Conservation (phyloP, 192 early-diverging fungal genomes). For the Entomortierella lignicola region DNA sequence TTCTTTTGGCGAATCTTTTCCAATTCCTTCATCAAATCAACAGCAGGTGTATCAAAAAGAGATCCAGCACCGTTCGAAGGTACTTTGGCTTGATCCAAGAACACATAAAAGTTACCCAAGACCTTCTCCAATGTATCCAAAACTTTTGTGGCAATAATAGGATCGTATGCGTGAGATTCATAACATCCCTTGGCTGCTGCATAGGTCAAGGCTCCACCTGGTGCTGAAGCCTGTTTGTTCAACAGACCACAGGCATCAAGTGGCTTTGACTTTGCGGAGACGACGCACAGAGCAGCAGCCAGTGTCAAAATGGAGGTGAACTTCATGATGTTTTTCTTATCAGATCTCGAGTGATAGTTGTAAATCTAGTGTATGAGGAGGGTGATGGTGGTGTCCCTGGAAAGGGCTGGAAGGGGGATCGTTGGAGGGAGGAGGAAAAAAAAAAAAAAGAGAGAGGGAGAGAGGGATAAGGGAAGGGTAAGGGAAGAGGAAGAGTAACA, state of each 20-base stretch:
- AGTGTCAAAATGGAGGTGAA: conserved; percentile 59
- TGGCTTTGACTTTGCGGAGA: conserved; percentile 44
- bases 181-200: conserved; percentile 26
- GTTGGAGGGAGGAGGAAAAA: not conserved
- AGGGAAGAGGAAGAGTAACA: not conserved
- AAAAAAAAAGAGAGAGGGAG: not conserved
- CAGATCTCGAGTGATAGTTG: not conserved
- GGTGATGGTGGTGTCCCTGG: conserved; percentile 8
- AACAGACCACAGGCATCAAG: conserved; percentile 12
- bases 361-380: not conserved
- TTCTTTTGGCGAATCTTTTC: conserved; percentile 13
- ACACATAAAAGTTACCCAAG: conserved; percentile 35
- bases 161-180: conserved; percentile 13
- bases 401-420: conserved; percentile 42
- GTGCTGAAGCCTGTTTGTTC: conserved; percentile 2
- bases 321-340: conserved; percentile 60
- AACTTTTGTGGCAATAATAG: conserved; percentile 18
- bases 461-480: not conserved
- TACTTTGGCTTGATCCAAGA: conserved; percentile 28
- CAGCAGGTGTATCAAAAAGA: conserved; percentile 6
- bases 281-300: conserved; percentile 61
- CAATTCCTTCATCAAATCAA: conserved; percentile 31
- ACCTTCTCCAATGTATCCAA: conserved; percentile 17
- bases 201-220: not conserved
- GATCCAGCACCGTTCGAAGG: conserved; percentile 1